phyloP scores from a whole-genome alignment of 495 filamentous ascomycete genomes.

The Elaphomyces granulatus region DNA sequence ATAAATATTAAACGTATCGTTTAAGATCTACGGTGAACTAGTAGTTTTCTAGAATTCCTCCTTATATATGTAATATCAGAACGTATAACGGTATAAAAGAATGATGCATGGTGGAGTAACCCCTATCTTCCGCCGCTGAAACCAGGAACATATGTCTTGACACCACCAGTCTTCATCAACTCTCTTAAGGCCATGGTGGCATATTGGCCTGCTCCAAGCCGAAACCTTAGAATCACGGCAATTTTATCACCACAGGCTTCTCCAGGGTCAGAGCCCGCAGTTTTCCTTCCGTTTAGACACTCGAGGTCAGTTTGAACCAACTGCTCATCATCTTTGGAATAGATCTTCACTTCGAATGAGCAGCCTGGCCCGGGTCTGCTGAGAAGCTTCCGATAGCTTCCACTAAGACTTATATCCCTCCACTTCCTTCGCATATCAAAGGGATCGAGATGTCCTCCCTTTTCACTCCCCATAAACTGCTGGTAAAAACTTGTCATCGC shows the following conservation, averaged over 20 bases:
- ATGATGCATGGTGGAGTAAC: no score
- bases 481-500: constrained; percentile 67
- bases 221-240: constrained; percentile 73
- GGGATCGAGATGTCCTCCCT: constrained; percentile 66
- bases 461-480: constrained; percentile 64
- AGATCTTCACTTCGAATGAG: constrained; percentile 52
- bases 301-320: constrained; percentile 78
- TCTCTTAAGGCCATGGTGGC: constrained; percentile 90
- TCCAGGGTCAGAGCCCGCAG: constrained; percentile 2
- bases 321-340: constrained; percentile 59
- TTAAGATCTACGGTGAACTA: no score
- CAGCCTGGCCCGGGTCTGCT: constrained; percentile 43
- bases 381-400: constrained; percentile 73
- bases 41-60: no score
- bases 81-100: no score
- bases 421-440: constrained; percentile 73
- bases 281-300: constrained; percentile 15
- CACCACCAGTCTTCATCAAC: constrained; percentile 52
- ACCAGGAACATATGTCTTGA: constrained; percentile 50
- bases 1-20: no score
- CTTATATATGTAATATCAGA: no score
- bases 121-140: constrained; percentile 34
- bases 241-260: constrained; percentile 37
- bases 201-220: constrained; percentile 76
- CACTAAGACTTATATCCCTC: constrained; percentile 78